Percentiles rank a stretch among this genome's conserved stretches.
Evolutionary conservation across 129 eudicot genomes (phyloP).

Genomic region (Glebionis coronaria): DNA sequence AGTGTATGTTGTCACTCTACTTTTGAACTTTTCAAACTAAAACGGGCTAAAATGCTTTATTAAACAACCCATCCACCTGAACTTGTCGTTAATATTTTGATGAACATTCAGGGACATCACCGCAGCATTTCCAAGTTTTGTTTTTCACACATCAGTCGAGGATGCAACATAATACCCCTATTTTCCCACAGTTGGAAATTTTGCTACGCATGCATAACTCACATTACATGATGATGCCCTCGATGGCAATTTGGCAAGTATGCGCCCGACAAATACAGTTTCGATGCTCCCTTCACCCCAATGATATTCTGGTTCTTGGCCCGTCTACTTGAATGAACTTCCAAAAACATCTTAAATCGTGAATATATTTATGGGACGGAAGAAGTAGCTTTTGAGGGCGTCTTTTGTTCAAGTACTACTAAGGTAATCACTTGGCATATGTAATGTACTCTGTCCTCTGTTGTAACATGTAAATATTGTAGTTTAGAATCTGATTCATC

Average conservation of each 20-base stretch:
- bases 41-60: too few species aligned
- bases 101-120: conserved; percentile 63
- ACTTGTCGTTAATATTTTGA: too few species aligned
- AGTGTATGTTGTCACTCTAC: conserved; percentile 36
- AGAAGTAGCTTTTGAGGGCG: background rate
- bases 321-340: background rate
- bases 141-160: conserved; percentile 78
- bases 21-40: too few species aligned
- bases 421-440: background rate
- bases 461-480: background rate
- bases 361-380: background rate
- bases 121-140: conserved; percentile 79
- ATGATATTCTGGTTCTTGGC: background rate
- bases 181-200: background rate
- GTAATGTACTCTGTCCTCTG: background rate
- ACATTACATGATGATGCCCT: conserved; percentile 17
- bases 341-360: background rate
- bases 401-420: conserved; percentile 1
- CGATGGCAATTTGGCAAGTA: conserved; percentile 4
- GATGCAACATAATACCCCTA: conserved; percentile 40
- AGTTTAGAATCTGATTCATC: background rate
- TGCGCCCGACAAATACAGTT: background rate
- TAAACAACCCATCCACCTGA: too few species aligned
- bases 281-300: conserved; percentile 11
- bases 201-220: background rate